Evolutionary conservation across 768 basidiomycete genomes (phyloP).

Genomic region (Sporobolomyces roseus): DNA sequence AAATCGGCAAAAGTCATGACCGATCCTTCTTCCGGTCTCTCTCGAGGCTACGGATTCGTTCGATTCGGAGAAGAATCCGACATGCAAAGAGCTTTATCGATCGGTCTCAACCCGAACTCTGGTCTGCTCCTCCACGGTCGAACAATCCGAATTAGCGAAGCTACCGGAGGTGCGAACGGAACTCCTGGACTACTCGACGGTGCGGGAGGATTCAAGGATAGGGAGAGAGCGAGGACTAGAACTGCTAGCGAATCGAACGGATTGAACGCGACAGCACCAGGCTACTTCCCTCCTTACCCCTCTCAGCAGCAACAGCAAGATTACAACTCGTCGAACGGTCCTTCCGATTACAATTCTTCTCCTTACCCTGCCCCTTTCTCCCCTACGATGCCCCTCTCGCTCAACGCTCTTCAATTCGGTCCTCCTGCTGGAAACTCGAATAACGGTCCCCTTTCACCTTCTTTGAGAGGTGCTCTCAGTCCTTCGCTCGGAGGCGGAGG

Average conservation of each 20-base stretch:
- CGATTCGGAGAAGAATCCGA: constrained; percentile 84
- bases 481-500: constrained; percentile 8
- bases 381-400: constrained; percentile 4
- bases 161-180: constrained; percentile 21
- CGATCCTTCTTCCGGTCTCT: constrained; percentile 82
- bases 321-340: neutral
- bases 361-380: constrained; percentile 10
- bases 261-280: constrained; percentile 16
- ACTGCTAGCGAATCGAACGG: constrained; percentile 10
- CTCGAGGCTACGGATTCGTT: constrained; percentile 88
- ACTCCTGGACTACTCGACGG: constrained; percentile 16
- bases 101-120: constrained; percentile 69
- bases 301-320: constrained; percentile 9
- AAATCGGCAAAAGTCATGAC: constrained; percentile 64
- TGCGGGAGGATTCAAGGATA: constrained; percentile 1
- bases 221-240: constrained; percentile 31
- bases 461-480: constrained; percentile 13
- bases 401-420: constrained; percentile 12
- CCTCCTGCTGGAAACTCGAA: constrained; percentile 1
- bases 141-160: constrained; percentile 44
- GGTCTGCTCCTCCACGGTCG: constrained; percentile 42
- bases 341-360: neutral
- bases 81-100: constrained; percentile 70
- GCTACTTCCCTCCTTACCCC: constrained; percentile 32
- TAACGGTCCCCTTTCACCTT: constrained; percentile 10